Conservation (phyloP, 2,329 filamentous ascomycete species). For the Ceratocystis cubensis region DNA sequence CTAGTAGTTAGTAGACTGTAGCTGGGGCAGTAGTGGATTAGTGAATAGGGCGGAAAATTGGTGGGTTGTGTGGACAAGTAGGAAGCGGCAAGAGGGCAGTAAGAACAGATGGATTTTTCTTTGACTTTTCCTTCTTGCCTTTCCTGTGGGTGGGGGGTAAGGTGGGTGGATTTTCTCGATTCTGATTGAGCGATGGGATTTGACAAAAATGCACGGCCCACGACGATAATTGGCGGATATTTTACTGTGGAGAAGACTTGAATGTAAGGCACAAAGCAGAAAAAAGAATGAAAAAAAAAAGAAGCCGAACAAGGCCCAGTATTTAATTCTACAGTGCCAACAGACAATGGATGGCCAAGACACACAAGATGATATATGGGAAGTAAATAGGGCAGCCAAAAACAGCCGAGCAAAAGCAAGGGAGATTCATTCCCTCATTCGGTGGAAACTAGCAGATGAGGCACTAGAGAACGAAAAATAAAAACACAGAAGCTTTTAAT, state of each 20-base stretch:
- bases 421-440: too few relatives aligned
- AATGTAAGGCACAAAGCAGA: neutral
- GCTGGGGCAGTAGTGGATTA: neutral
- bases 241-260: constrained; percentile 2
- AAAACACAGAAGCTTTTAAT: neutral
- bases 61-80: neutral
- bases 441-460: too few relatives aligned
- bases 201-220: constrained; percentile 2
- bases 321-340: neutral
- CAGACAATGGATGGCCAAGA: too few relatives aligned
- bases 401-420: too few relatives aligned
- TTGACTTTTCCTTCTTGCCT: neutral
- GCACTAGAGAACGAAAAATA: too few relatives aligned
- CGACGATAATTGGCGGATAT: constrained; percentile 5
- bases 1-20: neutral
- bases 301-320: neutral
- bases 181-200: neutral
- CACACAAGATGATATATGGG: neutral
- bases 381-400: too few relatives aligned
- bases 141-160: neutral
- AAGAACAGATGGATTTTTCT: neutral
- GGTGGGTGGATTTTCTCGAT: neutral
- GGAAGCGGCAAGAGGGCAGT: neutral
- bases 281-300: constrained; percentile 17
- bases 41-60: neutral